Conservation (phyloP, 2,329 filamentous ascomycete species). For the Stromatinia cepivora region DNA sequence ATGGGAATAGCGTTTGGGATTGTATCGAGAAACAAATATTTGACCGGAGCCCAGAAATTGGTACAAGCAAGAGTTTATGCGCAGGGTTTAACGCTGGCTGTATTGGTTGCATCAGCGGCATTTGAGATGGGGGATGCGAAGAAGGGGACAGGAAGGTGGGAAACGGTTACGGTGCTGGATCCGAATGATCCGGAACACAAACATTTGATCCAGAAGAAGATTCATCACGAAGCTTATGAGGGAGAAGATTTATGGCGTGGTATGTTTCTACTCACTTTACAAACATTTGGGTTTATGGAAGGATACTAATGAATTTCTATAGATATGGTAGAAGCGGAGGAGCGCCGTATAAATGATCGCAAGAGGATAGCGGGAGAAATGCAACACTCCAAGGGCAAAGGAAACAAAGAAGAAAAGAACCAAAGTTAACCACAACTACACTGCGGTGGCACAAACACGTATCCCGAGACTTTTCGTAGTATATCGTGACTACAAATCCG, state of each 20-base stretch:
- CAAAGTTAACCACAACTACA: slow-evolving; percentile 34
- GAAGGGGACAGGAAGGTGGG: slow-evolving; percentile 74
- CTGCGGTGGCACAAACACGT: no score
- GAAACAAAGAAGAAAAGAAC: slow-evolving; percentile 52
- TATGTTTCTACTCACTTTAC: slow-evolving; percentile 46
- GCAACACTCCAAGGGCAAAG: slow-evolving; percentile 17
- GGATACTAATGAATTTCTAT: slow-evolving; percentile 39
- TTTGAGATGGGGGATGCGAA: slow-evolving; percentile 75
- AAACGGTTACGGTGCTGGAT: slow-evolving; percentile 79
- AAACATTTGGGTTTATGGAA: not conserved
- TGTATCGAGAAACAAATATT: slow-evolving; percentile 63
- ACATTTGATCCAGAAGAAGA: slow-evolving; percentile 79
- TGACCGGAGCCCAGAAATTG: slow-evolving; percentile 65
- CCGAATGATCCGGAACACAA: slow-evolving; percentile 81
- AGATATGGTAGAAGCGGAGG: slow-evolving; percentile 84
- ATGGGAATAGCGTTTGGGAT: slow-evolving; percentile 64
- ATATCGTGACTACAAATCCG: no score
- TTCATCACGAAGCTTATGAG: slow-evolving; percentile 83
- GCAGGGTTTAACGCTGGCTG: slow-evolving; percentile 68
- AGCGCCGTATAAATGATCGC: slow-evolving; percentile 55
- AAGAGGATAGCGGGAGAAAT: slow-evolving; percentile 53
- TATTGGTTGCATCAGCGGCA: slow-evolving; percentile 65
- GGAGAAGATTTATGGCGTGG: slow-evolving; percentile 93
- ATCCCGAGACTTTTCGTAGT: no score
- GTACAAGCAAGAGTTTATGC: slow-evolving; percentile 77